Base-by-base conservation (phyloP, 2,329 filamentous ascomycete genomes). In the Penicillium italicum region DNA sequence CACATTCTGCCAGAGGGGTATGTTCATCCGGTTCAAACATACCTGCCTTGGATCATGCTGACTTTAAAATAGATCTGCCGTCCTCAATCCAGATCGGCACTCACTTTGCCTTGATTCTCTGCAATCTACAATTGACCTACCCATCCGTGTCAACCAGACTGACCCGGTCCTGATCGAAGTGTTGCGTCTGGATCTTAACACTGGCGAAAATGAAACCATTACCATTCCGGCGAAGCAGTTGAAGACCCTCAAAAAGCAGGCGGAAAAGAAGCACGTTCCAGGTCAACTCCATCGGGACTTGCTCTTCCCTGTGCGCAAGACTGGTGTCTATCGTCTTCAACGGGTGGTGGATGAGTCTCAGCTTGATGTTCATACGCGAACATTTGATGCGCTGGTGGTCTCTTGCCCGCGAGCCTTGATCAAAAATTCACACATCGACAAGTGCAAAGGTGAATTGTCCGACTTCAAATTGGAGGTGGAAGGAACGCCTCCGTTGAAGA, bases 1-100 rank as follows among this genome's bases (percentile, higher is more conserved):
- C 94, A 99, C 71, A 96, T 99, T 68, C 79, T 99, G 53, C 94
- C 94, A 2, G 94, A 99, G 79, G 95, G 95, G 79, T 88, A 73
- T 63, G 80, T 69, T 31, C 30, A 28, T 51, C 9, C 12, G 26
- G 20, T 14, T 34, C 26, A 33, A 20, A 43, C 38, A 8, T 31
- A 47, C 16, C 16, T 28, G 30, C 9, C 14, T 12, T 34, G 14
- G 14, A 5, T 8, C 26, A 46, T 18, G 26, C 70, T 76, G 53
- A 77, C 66, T 28, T 54, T 50, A 55, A 14, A 26, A 33, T 66
- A 89, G 86, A 18, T 94, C 92, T 46, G 94, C 92, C 14, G 81
- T 91, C 46, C 79, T 99, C 60, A 99, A 99, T 68, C 91, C 91
- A 0, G 83, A 91, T 44, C 82, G 84, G 55, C 77, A 81, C n/a